phyloP scores from a whole-genome alignment of 345 rosid genomes.

The Eutrema yunnanense region DNA sequence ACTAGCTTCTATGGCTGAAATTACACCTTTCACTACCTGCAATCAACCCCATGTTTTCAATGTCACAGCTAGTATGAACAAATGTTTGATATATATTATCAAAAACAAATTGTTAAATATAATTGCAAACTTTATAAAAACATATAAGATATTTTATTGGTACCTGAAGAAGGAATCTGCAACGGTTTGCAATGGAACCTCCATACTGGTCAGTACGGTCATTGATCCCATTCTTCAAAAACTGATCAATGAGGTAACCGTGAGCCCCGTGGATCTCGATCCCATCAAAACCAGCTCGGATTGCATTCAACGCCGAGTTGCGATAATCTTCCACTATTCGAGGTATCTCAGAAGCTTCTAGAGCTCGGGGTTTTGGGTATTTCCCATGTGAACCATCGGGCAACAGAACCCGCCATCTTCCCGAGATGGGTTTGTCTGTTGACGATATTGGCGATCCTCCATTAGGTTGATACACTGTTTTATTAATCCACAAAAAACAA shows the following conservation, averaged over 20 bases:
- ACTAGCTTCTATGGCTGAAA: conserved; percentile 46
- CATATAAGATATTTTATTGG: background rate
- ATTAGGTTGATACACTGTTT: conserved; percentile 68
- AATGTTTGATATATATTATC: too few species aligned
- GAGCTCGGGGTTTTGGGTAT: conserved; percentile 44
- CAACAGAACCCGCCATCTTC: conserved; percentile 60
- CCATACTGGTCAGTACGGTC: conserved; percentile 77
- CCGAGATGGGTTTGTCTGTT: conserved; percentile 49
- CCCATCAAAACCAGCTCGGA: conserved; percentile 87
- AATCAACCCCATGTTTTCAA: background rate
- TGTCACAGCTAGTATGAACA: background rate
- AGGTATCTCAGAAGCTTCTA: conserved; percentile 46
- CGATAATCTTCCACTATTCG: conserved; percentile 52
- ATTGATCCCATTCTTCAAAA: conserved; percentile 74
- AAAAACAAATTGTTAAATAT: too few species aligned
- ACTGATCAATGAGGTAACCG: conserved; percentile 85
- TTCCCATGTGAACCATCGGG: conserved; percentile 50
- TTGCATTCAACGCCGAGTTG: conserved; percentile 57
- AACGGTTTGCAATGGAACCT: conserved; percentile 57
- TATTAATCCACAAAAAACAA: background rate
- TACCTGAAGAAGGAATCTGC: conserved; percentile 58
- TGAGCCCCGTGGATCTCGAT: conserved; percentile 87
- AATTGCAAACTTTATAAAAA: too few species aligned
- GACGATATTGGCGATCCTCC: conserved; percentile 74
- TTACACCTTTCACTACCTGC: conserved; percentile 52